Evolutionary conservation across 1,284 basidiomycete genomes (phyloP).

Genomic region (Moesziomyces antarcticus): DNA sequence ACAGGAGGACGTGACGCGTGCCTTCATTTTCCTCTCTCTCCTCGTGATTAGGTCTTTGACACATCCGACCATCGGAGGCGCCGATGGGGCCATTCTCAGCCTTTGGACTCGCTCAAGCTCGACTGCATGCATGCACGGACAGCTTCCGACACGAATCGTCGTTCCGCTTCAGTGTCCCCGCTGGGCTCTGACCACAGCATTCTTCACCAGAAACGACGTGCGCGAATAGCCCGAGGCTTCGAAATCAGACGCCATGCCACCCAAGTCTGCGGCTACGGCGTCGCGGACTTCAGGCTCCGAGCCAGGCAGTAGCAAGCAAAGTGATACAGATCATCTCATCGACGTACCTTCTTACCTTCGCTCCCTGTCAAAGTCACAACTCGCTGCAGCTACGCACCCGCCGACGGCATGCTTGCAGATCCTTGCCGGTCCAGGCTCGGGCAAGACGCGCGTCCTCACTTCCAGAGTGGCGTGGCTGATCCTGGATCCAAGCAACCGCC

Average conservation of each 20-base stretch:
- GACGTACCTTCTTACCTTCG: conserved; percentile 27
- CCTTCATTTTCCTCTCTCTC: not conserved
- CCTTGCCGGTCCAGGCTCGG: conserved; percentile 64
- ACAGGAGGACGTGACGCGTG: not conserved
- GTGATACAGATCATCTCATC: not conserved
- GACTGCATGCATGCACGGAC: no score
- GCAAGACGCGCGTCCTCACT: conserved; percentile 66
- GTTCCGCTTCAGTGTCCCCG: no score
- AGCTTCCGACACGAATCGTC: no score
- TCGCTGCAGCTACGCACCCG: conserved; percentile 56
- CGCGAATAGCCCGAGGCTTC: no score
- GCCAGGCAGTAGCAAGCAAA: conserved; percentile 4
- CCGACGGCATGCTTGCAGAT: conserved; percentile 60
- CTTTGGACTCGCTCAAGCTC: no score
- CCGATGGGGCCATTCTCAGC: no score
- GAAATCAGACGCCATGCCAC: conserved; percentile 3
- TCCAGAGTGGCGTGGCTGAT: conserved; percentile 64
- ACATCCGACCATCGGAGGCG: no score
- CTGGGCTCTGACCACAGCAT: no score
- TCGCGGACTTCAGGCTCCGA: conserved; percentile 1
- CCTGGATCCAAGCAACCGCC: conserved; percentile 37
- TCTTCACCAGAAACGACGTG: no score
- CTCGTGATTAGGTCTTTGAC: no score
- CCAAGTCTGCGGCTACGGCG: conserved; percentile 5
- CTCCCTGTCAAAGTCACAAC: conserved; percentile 56